A percentile compares a stretch with the other conserved stretches of the same genome.
Evolutionary conservation across 2,329 filamentous ascomycete species (phyloP).

Genomic region (Fusarium sp.): DNA sequence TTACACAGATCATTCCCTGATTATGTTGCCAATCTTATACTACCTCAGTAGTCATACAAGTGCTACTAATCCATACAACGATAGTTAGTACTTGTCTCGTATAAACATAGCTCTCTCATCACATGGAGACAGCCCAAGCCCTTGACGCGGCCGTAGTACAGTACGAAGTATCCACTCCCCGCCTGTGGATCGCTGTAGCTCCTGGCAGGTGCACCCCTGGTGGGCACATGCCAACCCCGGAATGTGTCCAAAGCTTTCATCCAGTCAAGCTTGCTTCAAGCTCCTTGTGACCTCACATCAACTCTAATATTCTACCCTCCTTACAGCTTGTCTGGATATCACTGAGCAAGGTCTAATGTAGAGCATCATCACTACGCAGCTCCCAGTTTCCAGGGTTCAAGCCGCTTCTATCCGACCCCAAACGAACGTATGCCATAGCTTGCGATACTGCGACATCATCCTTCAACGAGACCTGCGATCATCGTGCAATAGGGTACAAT

Average conservation of each 20-base stretch:
- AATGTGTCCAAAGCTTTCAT: slow-evolving; percentile 27
- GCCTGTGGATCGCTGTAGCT: slow-evolving; percentile 32
- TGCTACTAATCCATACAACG: neutral
- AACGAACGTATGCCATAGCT: slow-evolving; percentile 27
- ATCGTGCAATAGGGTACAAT: neutral
- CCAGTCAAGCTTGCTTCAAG: slow-evolving; percentile 16
- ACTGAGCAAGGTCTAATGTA: neutral
- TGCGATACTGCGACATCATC: slow-evolving; percentile 4
- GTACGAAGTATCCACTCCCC: slow-evolving; percentile 29
- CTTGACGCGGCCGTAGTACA: slow-evolving; percentile 25
- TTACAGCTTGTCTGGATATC: neutral
- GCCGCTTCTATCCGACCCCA: slow-evolving; percentile 18
- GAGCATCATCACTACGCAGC: neutral
- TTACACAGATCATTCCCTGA: no score
- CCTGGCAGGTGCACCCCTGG: slow-evolving; percentile 37
- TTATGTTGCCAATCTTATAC: no score
- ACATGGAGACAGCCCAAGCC: slow-evolving; percentile 29
- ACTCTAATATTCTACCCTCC: neutral
- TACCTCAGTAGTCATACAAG: no score
- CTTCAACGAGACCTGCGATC: neutral
- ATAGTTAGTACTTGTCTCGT: neutral
- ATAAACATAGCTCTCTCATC: slow-evolving; percentile 3
- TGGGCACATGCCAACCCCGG: slow-evolving; percentile 40
- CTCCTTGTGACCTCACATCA: slow-evolving; percentile 15
- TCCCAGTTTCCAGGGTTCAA: neutral